phyloP scores from a whole-genome alignment of 257 asterid genomes.

The Penstemon eatonii region DNA sequence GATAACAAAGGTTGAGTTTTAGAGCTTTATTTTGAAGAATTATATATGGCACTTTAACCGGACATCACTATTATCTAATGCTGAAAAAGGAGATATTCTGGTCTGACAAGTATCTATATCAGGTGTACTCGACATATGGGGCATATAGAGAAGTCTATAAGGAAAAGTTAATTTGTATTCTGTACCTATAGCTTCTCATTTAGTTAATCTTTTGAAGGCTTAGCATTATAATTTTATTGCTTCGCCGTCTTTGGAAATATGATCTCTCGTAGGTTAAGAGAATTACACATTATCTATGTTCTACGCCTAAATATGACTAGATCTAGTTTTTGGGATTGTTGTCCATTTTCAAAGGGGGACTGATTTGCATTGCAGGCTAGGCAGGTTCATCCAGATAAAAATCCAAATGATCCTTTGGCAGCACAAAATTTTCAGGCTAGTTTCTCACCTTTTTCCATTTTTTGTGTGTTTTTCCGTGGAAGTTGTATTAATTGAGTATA shows the following conservation, averaged over 20 bases:
- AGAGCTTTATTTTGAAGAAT: neutral
- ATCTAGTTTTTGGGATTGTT: slow-evolving; percentile 12
- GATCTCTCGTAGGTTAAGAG: neutral
- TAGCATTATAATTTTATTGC: slow-evolving; percentile 8
- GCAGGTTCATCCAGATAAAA: slow-evolving; percentile 90
- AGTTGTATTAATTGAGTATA: neutral
- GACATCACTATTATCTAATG: neutral
- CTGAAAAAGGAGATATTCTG: neutral
- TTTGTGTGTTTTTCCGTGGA: slow-evolving; percentile 15
- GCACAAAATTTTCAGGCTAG: slow-evolving; percentile 17
- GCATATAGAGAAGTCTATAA: neutral
- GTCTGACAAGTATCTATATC: neutral
- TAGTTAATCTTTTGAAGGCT: slow-evolving; percentile 12
- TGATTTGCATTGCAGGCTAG: slow-evolving; percentile 24
- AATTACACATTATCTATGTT: neutral
- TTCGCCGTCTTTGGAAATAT: neutral
- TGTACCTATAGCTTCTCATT: neutral
- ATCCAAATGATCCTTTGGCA: slow-evolving; percentile 11
- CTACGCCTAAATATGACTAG: neutral
- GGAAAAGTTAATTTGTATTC: neutral
- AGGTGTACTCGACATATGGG: neutral
- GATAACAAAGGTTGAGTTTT: neutral
- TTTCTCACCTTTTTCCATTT: neutral
- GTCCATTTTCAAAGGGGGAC: neutral
- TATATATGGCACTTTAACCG: neutral